Base-by-base conservation (phyloP, 2,329 filamentous ascomycete genomes). In the Verticillium alfalfae region DNA sequence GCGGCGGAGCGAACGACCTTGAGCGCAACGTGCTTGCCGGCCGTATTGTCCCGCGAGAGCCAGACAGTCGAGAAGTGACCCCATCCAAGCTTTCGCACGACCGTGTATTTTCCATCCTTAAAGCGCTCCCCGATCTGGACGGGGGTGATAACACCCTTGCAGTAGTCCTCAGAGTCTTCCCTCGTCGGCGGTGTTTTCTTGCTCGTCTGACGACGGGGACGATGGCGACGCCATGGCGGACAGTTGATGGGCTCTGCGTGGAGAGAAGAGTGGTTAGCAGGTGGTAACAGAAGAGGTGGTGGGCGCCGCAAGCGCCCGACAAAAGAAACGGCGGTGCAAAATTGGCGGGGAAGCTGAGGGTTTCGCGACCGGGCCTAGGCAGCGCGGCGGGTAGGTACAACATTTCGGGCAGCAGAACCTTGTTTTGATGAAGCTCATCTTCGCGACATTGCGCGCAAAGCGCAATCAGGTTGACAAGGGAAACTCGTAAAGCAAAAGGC, bases 121-220 rank as follows among this genome's bases (percentile, higher is more conserved):
- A 97, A 98, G 72, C 93, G 90, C 79, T 99, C 95, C 70, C 95
- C 95, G 64, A 98, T 90, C 70, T 88, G 85, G 58, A 99, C 95
- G 2, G 95, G 95, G 95, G 73, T 99, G 95, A 77, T 98, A 99
- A 64, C 95, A 71, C 95, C 95, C 79, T 98, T 98, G 85, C 94
- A 97, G 81, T 99, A 99, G 77, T 99, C 95, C 78, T 98, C 94
- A 57, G 92, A 97, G 77, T 99, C 95, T 79, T 99, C 95, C 95
- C 79, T 99, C 95, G 74, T 98, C 95, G 72, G 93, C 94, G 45
- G 94, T 96, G 73, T 95, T 93, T 71, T 97, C 93, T 76, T 90
- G 87, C 69, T 86, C 84, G 74, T 97, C 93, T 56, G 91, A 91
- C 64, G 88, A 91, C 61, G 88, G 86, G 60, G 91, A 90, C 59